Base-by-base conservation (phyloP, 495 filamentous ascomycete species). In the Aspergillus biplanus region DNA sequence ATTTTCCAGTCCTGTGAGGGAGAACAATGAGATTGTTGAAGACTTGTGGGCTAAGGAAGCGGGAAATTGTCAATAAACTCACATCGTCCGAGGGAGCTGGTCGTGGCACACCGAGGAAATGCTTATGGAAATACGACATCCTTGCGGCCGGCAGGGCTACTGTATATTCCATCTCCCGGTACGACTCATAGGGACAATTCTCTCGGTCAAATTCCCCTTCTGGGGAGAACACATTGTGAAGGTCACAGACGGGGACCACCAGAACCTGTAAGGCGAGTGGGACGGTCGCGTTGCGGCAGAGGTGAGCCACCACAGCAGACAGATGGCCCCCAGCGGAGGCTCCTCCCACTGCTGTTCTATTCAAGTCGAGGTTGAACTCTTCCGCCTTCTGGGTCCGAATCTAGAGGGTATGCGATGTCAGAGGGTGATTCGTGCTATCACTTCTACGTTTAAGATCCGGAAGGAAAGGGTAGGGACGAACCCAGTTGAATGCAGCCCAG, bases 401-500 rank as follows among this genome's bases (percentile, higher is more conserved):
- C 76, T 79, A 52, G 55, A 27, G 13, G n/a, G 37, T 27, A n/a
- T 33, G 18, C 61, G 34, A 64, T 63, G 55, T 5, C 35, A 56
- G 44, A 12, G 32, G 5, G 21, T 27, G 21, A 27, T 27, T 27
- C 21, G 2, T 27, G 1, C 21, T 27, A 27, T 27, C 21, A 2
- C 21, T 27, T 27, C 21, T 27, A 2, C 21, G 21, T 6, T 34
- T 1, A n/a, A 13, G 4, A 52, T 34, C 11, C 31, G 21, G 32
- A 15, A n/a, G 21, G n/a, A 47, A 4, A 18, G 12, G 18, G 8
- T 12, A 34, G 35, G 42, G n/a, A 61, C 71, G 32, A 59, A 78
- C 76, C 75, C 76, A 78, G 35, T 75, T 79, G 49, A 79, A 77
- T n/a, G 75, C 76, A 0, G 69, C 53, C 76, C 76, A 79, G 61